Base-by-base conservation (phyloP, 2,329 filamentous ascomycete genomes). In the Rutstroemia sydowiana region DNA sequence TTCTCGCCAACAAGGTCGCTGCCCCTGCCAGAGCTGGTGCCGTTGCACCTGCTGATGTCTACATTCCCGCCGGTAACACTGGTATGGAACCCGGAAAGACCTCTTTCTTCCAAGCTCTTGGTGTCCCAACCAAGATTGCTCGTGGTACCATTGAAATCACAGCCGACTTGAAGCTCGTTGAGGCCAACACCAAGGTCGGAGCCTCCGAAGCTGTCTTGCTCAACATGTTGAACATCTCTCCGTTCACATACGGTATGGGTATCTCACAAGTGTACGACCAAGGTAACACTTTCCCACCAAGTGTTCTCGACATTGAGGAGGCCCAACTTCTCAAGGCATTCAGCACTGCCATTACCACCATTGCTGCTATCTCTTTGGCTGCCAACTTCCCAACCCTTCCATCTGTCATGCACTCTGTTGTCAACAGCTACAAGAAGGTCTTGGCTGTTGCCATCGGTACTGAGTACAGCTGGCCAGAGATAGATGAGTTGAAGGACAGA, bases 101-200 rank as follows among this genome's bases (percentile, higher is more conserved):
- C 70, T 97, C 93, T 72, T 98, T 98, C 90, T 98, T 98, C 91
- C 93, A 98, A 86, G 93, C 93, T 69, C 93, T 98, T 76, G 92
- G 92, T 89, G 90, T 98, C 73, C 93, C 93, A 72, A 98, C 93
- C 84, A 98, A 98, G 90, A 98, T 98, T 78, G 93, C 93, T 73
- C 93, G 93, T 95, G 95, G 93, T 95, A 98, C 93, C 78, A 98
- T 98, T 78, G 93, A 98, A 88, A 98, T 98, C 72, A 96, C 91
- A 61, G 80, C 85, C 68, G 93, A 98, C 72, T 81, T 98, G 68
- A 97, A 96, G 88, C 88, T 98, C 74, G 87, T 97, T 70, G 90
- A 95, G 81, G 82, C 88, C 62, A 84, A 85, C 66, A 79, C 53
- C 81, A 97, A 95, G 83, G 95, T 98, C 80, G 93, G 95, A 75